Evolutionary conservation across 1,284 basidiomycete species (phyloP), one percentile per base, ranked within the genome.

Genomic region (Heterobasidion parviporum): DNA sequence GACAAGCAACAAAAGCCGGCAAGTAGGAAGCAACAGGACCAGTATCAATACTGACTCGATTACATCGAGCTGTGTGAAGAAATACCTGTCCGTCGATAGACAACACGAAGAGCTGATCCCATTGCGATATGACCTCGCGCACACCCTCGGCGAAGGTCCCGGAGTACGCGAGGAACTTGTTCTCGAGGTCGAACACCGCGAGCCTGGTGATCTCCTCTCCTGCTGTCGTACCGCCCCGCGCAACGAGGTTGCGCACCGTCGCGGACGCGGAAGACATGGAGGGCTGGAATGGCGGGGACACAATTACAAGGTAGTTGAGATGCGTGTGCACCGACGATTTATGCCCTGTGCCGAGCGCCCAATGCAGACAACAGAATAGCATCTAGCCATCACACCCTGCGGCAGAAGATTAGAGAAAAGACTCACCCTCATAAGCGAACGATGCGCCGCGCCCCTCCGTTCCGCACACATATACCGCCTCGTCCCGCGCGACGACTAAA

Each of bases 141-240:
- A 96, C 85, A 10, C 92, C 92, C 61, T 87, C 82, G 36, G 81
- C 79, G 65, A 94, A 92, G 3, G 87, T 80, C 7, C 85, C 87
- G 0, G 85, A 84, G 66, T 90, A 94, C 3, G 89, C 89, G 6
- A 98, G 82, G 52, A 96, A 81, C 73, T 95, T 95, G 72, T 96
- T 97, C 68, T 94, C 91, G 32, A 91, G 81, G 67, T 99, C 95
- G 61, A 99, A 91, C 1, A 99, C 80, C 0, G 89, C 89, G 45
- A 99, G 81, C 63, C 91, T 94, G 15, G 89, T 87, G 32, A 93
- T 83, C 56, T 96, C 91, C 0, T 78, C 76, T 6, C 67, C 72
- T 15, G 75, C 65, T 15, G 26, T 47, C 26, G 70, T 71, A 6
- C 68, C 68, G 9, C 71, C 76, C 8, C 77, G 75, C 3, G 82